Evolutionary conservation across 257 asterid species (phyloP).

Genomic region (Solanum megistacrolobum): DNA sequence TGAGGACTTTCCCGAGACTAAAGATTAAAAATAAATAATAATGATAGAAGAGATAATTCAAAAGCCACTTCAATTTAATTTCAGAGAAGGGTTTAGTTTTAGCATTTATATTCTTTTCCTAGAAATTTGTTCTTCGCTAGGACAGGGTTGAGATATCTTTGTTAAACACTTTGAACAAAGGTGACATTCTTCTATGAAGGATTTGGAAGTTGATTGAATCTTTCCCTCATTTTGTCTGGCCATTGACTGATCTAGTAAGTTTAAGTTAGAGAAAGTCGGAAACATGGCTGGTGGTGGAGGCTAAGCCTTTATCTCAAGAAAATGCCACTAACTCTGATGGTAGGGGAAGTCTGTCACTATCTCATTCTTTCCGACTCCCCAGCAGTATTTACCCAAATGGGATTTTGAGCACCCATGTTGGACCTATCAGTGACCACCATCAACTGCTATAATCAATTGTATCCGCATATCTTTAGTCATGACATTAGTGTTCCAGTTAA

Average conservation of each 20-base stretch:
- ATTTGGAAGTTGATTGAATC: background rate
- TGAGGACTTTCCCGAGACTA: background rate
- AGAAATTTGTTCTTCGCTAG: background rate
- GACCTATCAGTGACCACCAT: background rate
- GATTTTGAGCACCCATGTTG: background rate
- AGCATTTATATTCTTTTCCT: background rate
- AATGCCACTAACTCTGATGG: background rate
- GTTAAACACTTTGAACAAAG: background rate
- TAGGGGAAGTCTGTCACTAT: background rate
- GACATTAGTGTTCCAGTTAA: background rate
- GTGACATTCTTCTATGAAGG: background rate
- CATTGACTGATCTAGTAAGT: background rate
- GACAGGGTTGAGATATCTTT: background rate
- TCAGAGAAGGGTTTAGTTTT: background rate
- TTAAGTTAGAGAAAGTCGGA: background rate
- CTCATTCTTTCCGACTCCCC: background rate
- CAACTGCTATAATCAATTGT: background rate
- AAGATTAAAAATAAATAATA: background rate
- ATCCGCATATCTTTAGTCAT: background rate
- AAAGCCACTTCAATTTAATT: background rate
- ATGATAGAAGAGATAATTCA: background rate
- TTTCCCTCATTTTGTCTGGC: background rate
- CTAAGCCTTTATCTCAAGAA: background rate
- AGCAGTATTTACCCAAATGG: background rate
- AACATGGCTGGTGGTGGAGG: background rate